Evolutionary conservation across 176 grass and related monocot species (phyloP), one percentile per base, ranked within the genome.

Genomic region (Eragrostis nindensis): DNA sequence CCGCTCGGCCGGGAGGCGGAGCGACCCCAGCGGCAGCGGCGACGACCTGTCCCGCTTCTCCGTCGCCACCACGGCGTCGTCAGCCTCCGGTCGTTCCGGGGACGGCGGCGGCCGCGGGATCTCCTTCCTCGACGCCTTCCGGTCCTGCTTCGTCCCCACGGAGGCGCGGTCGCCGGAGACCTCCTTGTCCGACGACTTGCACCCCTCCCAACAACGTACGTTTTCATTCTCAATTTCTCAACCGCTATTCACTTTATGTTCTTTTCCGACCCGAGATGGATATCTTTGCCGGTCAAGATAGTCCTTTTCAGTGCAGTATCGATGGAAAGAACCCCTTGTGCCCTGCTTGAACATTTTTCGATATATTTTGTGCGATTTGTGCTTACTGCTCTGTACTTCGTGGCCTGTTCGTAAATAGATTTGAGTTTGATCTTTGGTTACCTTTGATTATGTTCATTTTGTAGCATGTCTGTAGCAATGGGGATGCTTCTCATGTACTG

Each of bases 91-190:
- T 3, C 36, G 75, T 0, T 84, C 84, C 73, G 80, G 42, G 16
- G 68, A 48, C n/a, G n/a, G n/a, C n/a, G n/a, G n/a, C 63, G 66
- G 12, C 26, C 87, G 66, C 61, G 57, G 71, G 48, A 11, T 24
- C 73, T 71, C 83, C 59, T 67, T 90, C 30, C 66, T 90, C 47
- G 68, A 61, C 22, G 92, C 73, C 62, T 86, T 94, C 77, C 79
- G 83, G 7, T 87, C 92, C 47, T 94, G 92, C 89, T 94, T 94
- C 89, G 66, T 29, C 59, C 71, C 89, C 60, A 41, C n/a, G 62
- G 86, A 68, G 57, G 75, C 78, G 47, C 66, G 66, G 44, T 83
- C 66, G 29, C 76, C 80, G 73, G 83, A 84, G 4, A 41, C 26
- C 10, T 90, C 85, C 72, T 63, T 78, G 59, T 83, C 91, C 32